Evolutionary conservation across 192 early-diverging fungal genomes (phyloP).

Genomic region (Mortierella hygrophila): DNA sequence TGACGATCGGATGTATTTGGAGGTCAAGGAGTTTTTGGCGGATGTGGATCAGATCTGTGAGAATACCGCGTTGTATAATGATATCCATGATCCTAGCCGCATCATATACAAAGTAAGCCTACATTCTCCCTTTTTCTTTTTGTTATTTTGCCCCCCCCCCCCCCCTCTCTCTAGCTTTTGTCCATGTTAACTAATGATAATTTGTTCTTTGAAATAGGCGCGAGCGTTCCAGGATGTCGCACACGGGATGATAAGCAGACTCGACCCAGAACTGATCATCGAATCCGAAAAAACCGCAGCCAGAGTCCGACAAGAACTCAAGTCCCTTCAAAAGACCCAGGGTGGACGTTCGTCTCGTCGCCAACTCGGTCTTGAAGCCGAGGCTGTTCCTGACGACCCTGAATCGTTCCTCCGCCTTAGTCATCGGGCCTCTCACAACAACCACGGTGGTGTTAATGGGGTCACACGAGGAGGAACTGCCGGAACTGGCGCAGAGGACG

Average conservation of each 20-base stretch:
- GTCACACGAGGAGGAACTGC: background rate
- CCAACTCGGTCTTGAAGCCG: slow-evolving; percentile 42
- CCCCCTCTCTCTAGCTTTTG: background rate
- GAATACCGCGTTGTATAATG: slow-evolving; percentile 36
- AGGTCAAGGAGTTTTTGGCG: slow-evolving; percentile 45
- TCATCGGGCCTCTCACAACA: slow-evolving; percentile 1
- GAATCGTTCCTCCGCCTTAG: slow-evolving; percentile 37
- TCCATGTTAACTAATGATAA: too few species aligned
- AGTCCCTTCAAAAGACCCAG: slow-evolving; percentile 17
- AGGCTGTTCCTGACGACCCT: slow-evolving; percentile 42
- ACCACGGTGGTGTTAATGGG: background rate
- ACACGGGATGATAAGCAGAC: slow-evolving; percentile 34
- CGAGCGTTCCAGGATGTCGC: slow-evolving; percentile 45
- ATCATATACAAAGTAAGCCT: slow-evolving; percentile 30
- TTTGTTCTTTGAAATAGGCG: slow-evolving; percentile 18
- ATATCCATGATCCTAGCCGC: slow-evolving; percentile 40
- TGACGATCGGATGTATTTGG: slow-evolving; percentile 45
- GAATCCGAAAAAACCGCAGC: slow-evolving; percentile 49
- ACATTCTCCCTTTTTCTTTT: background rate
- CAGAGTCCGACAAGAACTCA: slow-evolving; percentile 45
- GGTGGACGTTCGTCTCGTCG: slow-evolving; percentile 48
- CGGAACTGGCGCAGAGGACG: background rate
- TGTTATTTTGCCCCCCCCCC: background rate
- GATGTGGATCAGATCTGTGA: slow-evolving; percentile 48
- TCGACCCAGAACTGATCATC: slow-evolving; percentile 41